phyloP scores from a whole-genome alignment of 257 asterid genomes.

The Mitragyna speciosa region DNA sequence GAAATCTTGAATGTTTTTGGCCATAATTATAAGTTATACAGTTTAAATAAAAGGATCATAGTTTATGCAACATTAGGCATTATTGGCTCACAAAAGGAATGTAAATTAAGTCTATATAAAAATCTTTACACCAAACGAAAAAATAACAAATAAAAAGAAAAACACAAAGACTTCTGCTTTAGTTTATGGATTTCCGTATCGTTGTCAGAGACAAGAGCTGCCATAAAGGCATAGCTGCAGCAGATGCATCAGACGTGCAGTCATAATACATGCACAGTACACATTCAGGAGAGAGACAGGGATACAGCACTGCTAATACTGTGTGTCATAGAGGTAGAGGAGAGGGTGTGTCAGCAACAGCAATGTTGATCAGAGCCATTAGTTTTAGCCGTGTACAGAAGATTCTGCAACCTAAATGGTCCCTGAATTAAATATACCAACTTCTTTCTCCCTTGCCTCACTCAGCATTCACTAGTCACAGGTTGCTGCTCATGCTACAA shows the following conservation, averaged over 20 bases:
- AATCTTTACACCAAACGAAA: background rate
- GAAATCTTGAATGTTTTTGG: too few species aligned
- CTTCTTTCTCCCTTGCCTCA: conserved; percentile 22
- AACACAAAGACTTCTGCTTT: conserved; percentile 9
- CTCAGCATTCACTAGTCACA: background rate
- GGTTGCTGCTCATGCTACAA: background rate
- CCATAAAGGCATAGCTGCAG: conserved; percentile 53
- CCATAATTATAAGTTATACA: too few species aligned
- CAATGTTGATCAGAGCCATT: conserved; percentile 53
- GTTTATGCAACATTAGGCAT: too few species aligned
- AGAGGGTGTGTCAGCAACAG: conserved; percentile 21
- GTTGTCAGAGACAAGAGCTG: conserved; percentile 69
- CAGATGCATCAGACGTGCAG: conserved; percentile 46
- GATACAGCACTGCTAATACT: background rate
- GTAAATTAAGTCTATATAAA: too few species aligned
- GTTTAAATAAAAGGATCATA: too few species aligned
- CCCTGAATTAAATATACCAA: conserved; percentile 77
- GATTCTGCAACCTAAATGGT: conserved; percentile 84
- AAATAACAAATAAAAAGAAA: too few species aligned
- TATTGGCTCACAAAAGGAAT: too few species aligned
- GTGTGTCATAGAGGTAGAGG: conserved; percentile 12
- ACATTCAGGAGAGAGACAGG: conserved; percentile 27
- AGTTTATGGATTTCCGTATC: conserved; percentile 61
- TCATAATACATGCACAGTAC: conserved; percentile 69
- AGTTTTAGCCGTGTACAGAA: conserved; percentile 71